Evolutionary conservation across 2,329 filamentous ascomycete species (phyloP).

Genomic region (Curvularia verruculosa): DNA sequence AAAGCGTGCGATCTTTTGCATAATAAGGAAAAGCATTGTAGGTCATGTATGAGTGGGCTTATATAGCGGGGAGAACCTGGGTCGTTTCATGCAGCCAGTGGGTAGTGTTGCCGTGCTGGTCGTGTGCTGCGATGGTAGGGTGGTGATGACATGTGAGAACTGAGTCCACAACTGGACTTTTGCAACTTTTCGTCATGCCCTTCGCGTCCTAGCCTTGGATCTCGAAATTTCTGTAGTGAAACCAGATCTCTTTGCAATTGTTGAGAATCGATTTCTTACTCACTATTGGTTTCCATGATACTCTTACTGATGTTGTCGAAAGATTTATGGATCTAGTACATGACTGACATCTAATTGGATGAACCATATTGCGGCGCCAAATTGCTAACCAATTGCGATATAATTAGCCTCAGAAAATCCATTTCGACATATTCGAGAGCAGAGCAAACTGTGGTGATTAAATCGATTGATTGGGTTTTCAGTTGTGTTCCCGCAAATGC

Average conservation of each 20-base stretch:
- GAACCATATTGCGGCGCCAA: neutral
- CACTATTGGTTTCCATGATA: too few relatives aligned
- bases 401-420: too few relatives aligned
- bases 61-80: neutral
- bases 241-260: neutral
- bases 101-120: conserved; percentile 2
- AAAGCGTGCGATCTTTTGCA: neutral
- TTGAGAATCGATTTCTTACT: too few relatives aligned
- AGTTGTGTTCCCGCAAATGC: neutral
- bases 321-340: neutral
- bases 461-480: neutral
- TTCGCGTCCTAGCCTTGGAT: neutral
- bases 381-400: too few relatives aligned
- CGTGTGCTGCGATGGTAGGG: neutral
- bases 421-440: too few relatives aligned
- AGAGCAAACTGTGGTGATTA: neutral
- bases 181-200: neutral
- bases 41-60: neutral
- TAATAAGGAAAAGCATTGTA: neutral
- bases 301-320: neutral
- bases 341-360: neutral
- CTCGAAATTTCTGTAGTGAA: neutral
- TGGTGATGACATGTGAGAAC: conserved; percentile 3
- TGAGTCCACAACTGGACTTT: neutral
- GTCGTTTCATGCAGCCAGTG: neutral